Evolutionary conservation across 2,329 filamentous ascomycete species (phyloP), one percentile per base, ranked within the genome.

Genomic region (Botryosphaeria dothidea): DNA sequence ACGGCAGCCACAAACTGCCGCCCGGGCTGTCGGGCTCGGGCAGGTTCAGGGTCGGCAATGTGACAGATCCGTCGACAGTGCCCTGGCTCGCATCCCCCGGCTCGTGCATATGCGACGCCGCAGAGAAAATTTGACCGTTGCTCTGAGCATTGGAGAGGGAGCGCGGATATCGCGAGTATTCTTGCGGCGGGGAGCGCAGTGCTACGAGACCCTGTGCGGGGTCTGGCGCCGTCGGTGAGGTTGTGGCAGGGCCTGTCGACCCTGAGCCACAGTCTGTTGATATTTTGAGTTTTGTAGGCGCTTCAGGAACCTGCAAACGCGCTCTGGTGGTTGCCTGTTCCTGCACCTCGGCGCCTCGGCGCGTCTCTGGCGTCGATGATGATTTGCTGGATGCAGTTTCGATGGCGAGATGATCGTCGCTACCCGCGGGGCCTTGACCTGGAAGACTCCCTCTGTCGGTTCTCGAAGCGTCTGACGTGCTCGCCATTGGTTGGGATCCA

Each of bases 21-120:
- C 43, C 45, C 29, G 58, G 58, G n/a, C 61, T 63, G 19, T 43
- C 46, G 23, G 61, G 61, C 13, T 31, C 48, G 31, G 60, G 36
- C 7, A 63, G 7, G 23, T 54, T 34, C 23, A 54, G 31, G 15
- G 61, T 63, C 7, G 61, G 61, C 17, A 62, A 21, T n/a, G 58
- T 62, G 56, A 60, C 56, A 48, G 56, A 48, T 46, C 41, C 56
- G 19, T 60, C 41, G 11, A 48, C 27, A 4, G 41, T 34, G 25
- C 41, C 27, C 38, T 60, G 56, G 41, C 27, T 25, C n/a, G 6
- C 41, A 46, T 60, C 56, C 27, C n/a, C 19, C 27, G 19, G 56
- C 41, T 34, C 56, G 38, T 23, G n/a, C 56, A 60, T 34, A 27
- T 11, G 54, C 52, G 52, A 41, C 15, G 34, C 2, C 13, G 52